phyloP scores from a whole-genome alignment of 1,284 basidiomycete species.

The Malassezia vespertilionis region DNA sequence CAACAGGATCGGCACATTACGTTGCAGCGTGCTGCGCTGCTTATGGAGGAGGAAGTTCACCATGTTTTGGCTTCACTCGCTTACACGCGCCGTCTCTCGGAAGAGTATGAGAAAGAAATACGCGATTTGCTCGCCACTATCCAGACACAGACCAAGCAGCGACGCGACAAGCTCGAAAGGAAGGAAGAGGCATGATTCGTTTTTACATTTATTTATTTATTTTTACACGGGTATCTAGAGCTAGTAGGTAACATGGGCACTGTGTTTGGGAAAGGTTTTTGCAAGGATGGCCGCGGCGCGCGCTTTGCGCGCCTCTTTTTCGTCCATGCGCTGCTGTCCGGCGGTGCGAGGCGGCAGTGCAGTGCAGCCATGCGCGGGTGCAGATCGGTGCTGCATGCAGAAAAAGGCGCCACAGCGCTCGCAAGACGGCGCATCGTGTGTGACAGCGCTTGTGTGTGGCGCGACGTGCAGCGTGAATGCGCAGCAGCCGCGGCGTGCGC shows the following conservation, averaged over 20 bases:
- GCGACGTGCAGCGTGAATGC: constrained; percentile 5
- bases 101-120: constrained; percentile 10
- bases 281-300: constrained; percentile 6
- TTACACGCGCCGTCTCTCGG: constrained; percentile 17
- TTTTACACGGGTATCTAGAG: neutral
- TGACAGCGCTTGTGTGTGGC: neutral
- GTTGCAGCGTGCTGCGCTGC: constrained; percentile 2
- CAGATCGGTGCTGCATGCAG: constrained; percentile 6
- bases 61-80: constrained; percentile 21
- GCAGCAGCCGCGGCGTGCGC: constrained; percentile 2
- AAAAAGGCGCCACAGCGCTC: constrained; percentile 11
- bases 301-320: neutral
- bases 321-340: constrained; percentile 1
- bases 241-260: neutral
- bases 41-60: constrained; percentile 12
- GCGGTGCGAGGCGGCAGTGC: constrained; percentile 8
- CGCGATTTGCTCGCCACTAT: constrained; percentile 2
- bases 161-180: neutral
- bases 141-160: constrained; percentile 1
- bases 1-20: neutral
- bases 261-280: constrained; percentile 3
- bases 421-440: constrained; percentile 10
- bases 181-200: too few relatives aligned
- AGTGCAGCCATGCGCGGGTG: constrained; percentile 5
- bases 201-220: too few relatives aligned